Evolutionary conservation across 2,329 filamentous ascomycete species (phyloP), one percentile per base, ranked within the genome.

Genomic region (Escovopsis sp.): DNA sequence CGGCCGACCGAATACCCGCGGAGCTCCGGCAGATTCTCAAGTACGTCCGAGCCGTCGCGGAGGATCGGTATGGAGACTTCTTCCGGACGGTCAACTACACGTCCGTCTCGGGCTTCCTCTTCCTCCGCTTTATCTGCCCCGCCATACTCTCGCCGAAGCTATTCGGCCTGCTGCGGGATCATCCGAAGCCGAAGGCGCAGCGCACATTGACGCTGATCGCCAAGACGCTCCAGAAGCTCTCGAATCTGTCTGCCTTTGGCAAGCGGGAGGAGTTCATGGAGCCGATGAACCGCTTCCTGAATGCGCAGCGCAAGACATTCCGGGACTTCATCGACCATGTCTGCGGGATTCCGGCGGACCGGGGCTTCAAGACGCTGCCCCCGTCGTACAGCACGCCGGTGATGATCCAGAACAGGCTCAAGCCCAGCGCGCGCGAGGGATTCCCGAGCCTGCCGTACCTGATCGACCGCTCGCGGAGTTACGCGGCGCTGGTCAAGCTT

Each of bases 221-320:
- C 17, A 96, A 96, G 57, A 84, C 82, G 1, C 63, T 96, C 8
- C 87, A 94, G 57, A 87, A 85, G 13, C 67, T 96, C 39, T 85
- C 86, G 14, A 94, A 94, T 53, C 69, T 94, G 58, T 83, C 84
- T 2, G 85, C 76, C 0, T 94, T 94, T 51, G 88, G 88, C 28
- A 87, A 82, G 51, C 93, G 94, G 53, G 88, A 96, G 56, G 76
- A 80, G n/a, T 96, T 86, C 85, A 94, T 96, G 87, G 87, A 94
- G 58, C 86, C 86, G 0, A 96, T 96, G 88, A 96, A 94, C 51
- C 72, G 72, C 30, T 94, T 94, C 48, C 62, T 96, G 27, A 69
- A 67, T 8, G 66, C 73, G 1, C 79, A 93, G 49, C 74, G 86
- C 15, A 70, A 79, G 46, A 72, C 81, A 27, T 85, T 94, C 56